Base-by-base conservation (phyloP, 140 eudicot genomes). In the Stevia rebaudiana region DNA sequence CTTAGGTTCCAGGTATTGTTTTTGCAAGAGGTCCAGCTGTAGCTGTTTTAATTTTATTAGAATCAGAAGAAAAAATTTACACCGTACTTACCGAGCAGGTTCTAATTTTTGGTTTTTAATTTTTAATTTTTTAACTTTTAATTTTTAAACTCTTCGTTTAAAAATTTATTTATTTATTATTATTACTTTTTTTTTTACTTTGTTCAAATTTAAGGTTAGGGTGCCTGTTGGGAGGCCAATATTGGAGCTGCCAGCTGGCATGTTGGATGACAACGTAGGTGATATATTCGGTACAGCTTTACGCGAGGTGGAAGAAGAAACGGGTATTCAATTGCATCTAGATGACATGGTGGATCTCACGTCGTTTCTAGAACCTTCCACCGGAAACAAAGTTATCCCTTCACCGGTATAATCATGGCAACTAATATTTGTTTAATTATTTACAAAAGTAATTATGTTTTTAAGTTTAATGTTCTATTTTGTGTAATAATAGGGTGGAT, bases 21-120 rank as follows among this genome's bases (percentile, higher is more conserved):
- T 92, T 92, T 85, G 96, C 98, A 51, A 81, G 98, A 72, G 97
- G 99, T 47, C 99, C 99, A 46, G 97, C 99, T 68, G 99, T 88
- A 75, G 94, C 99, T 36, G 95, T 92, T 71, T 76, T 92, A 53
- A 88, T 92, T 56, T 95, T 92, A 41, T 67, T 92, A 79, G 87
- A 85, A 8, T 92, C 94, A 0, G 90, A 86, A 63, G 94, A 94
- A 39, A 84, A 80, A 81, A 85, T 95, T 19, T 92, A 83, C 77
- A 81, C 94, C 13, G 95, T 92, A 72, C 94, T 92, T 64, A 88
- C 97, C 3, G 95, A 92, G 51, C 99, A 92, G 92, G 99, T 92
- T 75, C 51, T 60, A 15, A 21, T 28, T 48, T 40, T 47, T 24
- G 10, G 51, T 23, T 46, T 44, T 37, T 22, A 16, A 25, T 36